A percentile compares a stretch with the other conserved stretches of the same genome.
These are phyloP conservation scores for Liriodendron chinense DNA, from an alignment of 164 flowering plant genomes.

Conservation along the genomic window DNA sequence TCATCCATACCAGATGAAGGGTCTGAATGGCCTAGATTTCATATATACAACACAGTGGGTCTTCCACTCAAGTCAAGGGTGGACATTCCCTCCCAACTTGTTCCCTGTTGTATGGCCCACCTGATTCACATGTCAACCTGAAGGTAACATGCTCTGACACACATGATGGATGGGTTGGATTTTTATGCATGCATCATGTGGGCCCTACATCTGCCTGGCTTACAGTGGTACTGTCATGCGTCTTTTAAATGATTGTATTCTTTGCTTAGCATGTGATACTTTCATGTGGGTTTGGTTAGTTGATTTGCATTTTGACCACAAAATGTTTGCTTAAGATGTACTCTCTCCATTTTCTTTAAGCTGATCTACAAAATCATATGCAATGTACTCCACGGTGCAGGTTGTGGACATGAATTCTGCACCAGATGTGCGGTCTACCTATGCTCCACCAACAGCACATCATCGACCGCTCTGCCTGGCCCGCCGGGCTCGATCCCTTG, in stretches of 20 bases:
- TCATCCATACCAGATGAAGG: too few species aligned
- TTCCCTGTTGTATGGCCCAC: too few species aligned
- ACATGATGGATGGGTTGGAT: background rate
- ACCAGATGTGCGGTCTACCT: conserved; percentile 81
- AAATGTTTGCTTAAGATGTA: background rate
- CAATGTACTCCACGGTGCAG: conserved; percentile 32
- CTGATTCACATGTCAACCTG: too few species aligned
- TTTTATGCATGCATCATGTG: too few species aligned
- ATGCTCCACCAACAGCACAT: conserved; percentile 60
- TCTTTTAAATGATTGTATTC: background rate
- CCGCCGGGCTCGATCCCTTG: conserved; percentile 88
- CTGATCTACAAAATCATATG: background rate
- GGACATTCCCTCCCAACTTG: too few species aligned
- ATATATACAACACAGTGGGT: too few species aligned
- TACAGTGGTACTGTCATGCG: too few species aligned
- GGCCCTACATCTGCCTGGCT: too few species aligned
- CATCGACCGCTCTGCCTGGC: conserved; percentile 28
- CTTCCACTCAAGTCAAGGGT: too few species aligned
- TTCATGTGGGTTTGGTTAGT: background rate
- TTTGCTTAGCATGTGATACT: background rate
- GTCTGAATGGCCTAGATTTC: too few species aligned
- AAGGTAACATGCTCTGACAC: too few species aligned
- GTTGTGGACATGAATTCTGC: conserved; percentile 92
- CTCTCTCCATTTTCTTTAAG: background rate
- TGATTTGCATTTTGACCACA: background rate